These are phyloP conservation scores for Aspergillus neoniger DNA, from an alignment of 2,329 filamentous ascomycete genomes.

Conservation along the genomic window DNA sequence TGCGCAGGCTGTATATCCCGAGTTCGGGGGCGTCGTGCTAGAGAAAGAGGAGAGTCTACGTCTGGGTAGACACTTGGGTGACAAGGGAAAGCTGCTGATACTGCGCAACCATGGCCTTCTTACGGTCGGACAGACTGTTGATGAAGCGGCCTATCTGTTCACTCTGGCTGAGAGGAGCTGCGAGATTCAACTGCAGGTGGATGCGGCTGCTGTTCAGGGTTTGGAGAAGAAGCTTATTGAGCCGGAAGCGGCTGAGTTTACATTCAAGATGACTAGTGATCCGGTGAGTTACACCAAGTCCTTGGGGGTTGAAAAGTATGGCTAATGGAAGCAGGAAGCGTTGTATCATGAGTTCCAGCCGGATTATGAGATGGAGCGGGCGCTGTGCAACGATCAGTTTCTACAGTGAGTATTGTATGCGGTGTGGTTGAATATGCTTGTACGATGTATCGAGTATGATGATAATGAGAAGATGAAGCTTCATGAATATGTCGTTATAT, in stretches of 20 bases:
- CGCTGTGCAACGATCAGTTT: not conserved
- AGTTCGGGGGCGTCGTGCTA: slow-evolving; percentile 49
- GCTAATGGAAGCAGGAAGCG: not conserved
- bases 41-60: slow-evolving; percentile 62
- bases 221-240: slow-evolving; percentile 55
- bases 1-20: slow-evolving; percentile 26
- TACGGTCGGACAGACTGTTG: slow-evolving; percentile 70
- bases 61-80: slow-evolving; percentile 64
- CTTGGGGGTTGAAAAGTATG: no score
- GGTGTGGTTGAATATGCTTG: not conserved
- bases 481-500: not conserved
- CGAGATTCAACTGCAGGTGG: slow-evolving; percentile 66
- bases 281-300: not conserved
- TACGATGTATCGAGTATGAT: not conserved
- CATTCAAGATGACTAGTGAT: slow-evolving; percentile 13
- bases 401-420: not conserved
- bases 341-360: not conserved
- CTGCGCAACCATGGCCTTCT: slow-evolving; percentile 72
- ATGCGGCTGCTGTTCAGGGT: slow-evolving; percentile 62
- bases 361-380: not conserved
- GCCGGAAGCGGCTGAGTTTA: slow-evolving; percentile 53
- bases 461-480: not conserved
- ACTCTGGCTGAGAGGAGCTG: slow-evolving; percentile 69
- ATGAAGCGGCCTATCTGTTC: slow-evolving; percentile 73
- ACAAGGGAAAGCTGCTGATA: slow-evolving; percentile 61